Conservation (phyloP, 345 rosid species). For the Conringia planisiliqua region DNA sequence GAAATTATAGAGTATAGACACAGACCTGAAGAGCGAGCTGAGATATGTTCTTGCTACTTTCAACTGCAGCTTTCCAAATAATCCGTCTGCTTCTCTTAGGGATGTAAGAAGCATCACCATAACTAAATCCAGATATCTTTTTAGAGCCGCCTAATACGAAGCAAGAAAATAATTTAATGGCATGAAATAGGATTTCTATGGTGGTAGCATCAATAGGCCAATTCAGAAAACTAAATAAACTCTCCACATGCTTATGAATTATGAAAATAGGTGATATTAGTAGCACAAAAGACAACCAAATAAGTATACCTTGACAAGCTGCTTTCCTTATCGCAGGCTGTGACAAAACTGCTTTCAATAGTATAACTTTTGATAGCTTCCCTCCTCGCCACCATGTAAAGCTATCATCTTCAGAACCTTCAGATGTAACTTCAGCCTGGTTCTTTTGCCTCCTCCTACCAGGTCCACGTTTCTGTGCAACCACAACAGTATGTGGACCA, state of each 20-base stretch:
- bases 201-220: not conserved
- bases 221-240: not conserved
- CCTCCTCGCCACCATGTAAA: constrained; percentile 89
- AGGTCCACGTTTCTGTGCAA: constrained; percentile 54
- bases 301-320: constrained; percentile 60
- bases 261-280: not conserved
- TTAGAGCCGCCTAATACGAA: constrained; percentile 50
- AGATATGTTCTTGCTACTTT: constrained; percentile 58
- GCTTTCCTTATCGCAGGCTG: constrained; percentile 42
- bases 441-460: constrained; percentile 53
- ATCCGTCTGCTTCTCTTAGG: constrained; percentile 68
- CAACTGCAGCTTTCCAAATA: constrained; percentile 84
- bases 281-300: not conserved
- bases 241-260: not conserved
- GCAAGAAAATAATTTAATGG: not conserved
- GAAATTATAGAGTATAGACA: not conserved
- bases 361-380: constrained; percentile 47
- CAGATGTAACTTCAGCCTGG: constrained; percentile 45
- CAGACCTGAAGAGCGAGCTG: constrained; percentile 89
- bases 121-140: constrained; percentile 55
- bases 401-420: constrained; percentile 44
- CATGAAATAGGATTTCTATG: not conserved
- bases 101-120: constrained; percentile 47
- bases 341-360: constrained; percentile 65
- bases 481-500: constrained; percentile 33